Base-by-base conservation (phyloP, 441 rosid species). In the Breynia disticha region DNA sequence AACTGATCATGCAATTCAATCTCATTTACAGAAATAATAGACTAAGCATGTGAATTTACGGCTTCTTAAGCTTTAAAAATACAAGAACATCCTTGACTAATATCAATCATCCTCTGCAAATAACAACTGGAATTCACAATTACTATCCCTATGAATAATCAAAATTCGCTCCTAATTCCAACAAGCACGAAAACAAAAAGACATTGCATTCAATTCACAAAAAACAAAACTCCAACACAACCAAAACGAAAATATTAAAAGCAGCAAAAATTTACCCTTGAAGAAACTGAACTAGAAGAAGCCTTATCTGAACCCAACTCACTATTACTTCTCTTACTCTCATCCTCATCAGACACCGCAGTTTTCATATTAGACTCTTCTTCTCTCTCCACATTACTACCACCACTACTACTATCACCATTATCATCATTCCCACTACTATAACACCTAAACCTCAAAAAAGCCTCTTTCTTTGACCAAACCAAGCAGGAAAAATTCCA, bases 291-390 rank as follows among this genome's bases (percentile, higher is more conserved):
- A 63, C 79, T 7, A 46, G 71, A 51, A 21, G 71, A 51, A 21
- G 69, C 52, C 54, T 86, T 68, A 42, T 79, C 85, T 17, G 78
- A 65, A 62, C 68, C 63, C 17, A 77, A 65, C 61, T 74, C 81
- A 52, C 57, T 59, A 55, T 50, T 64, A 53, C 56, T 52, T 48
- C 59, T 76, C 61, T 72, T 78, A 61, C 72, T 66, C 4, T 70
- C 84, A 6, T 54, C 54, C 47, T 80, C 85, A 17, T 75, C 82
- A 16, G 48, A 74, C 35, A 77, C 28, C 18, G 68, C 76, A 16
- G 87, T 78, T 57, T 76, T 65, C 8, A 82, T 69, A 51, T 54
- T 72, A 16, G 83, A 76, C 59, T 76, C 86, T 12, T 64, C 66
- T 42, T 67, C 54, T 14, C 50, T 62, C 6, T 77, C 79, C 19